phyloP scores from a whole-genome alignment of 805 yeast genomes.

The Ogataea wickerhamii region DNA sequence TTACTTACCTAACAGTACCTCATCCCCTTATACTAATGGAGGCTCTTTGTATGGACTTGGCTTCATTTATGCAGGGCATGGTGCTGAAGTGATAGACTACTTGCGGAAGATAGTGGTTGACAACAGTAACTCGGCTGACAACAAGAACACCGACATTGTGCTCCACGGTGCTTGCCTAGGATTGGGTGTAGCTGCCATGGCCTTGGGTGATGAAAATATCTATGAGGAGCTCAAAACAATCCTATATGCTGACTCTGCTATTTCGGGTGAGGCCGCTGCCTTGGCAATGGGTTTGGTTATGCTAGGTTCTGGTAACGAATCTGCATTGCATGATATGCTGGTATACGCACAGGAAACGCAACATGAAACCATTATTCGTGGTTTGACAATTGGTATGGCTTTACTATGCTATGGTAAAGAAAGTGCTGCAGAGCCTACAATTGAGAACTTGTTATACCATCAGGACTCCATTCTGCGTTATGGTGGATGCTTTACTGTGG shows the following conservation, averaged over 20 bases:
- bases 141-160: conserved; percentile 70
- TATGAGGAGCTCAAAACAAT: conserved; percentile 83
- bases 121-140: conserved; percentile 38
- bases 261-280: conserved; percentile 96
- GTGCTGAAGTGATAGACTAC: conserved; percentile 78
- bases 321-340: conserved; percentile 73
- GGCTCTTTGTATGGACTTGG: conserved; percentile 94
- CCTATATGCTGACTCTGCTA: conserved; percentile 84
- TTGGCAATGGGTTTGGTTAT: conserved; percentile 92
- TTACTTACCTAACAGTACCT: conserved; percentile 77
- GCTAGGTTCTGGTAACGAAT: conserved; percentile 82
- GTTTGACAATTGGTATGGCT: conserved; percentile 88
- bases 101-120: conserved; percentile 70
- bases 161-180: conserved; percentile 96
- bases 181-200: conserved; percentile 96
- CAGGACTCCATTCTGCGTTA: conserved; percentile 85
- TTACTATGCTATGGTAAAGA: conserved; percentile 83
- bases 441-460: conserved; percentile 62
- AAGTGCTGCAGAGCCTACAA: conserved; percentile 67
- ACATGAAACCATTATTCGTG: conserved; percentile 92
- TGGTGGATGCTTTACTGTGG: conserved; percentile 94
- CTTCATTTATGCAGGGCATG: conserved; percentile 93
- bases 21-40: conserved; percentile 89
- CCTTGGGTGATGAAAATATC: conserved; percentile 65
- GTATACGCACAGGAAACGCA: conserved; percentile 92